Evolutionary conservation across 768 basidiomycete genomes (phyloP), one percentile per base, ranked within the genome.

Genomic region (Termitomyces sp.): DNA sequence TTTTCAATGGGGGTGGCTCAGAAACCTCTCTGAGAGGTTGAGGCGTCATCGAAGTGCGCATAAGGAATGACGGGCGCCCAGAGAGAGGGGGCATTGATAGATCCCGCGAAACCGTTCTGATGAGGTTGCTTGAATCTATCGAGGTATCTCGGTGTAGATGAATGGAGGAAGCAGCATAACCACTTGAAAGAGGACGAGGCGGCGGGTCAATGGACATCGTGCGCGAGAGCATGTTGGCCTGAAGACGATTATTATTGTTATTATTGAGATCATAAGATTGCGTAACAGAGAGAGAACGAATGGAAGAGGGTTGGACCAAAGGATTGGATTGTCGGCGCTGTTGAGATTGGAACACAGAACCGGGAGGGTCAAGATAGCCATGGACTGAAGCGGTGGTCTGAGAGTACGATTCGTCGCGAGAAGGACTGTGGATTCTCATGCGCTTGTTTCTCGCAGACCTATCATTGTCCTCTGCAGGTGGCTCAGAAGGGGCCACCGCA

Each of bases 191-290:
- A 38, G 73, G 66, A 18, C 64, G 70, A 46, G 68, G 63, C 6
- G 84, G 82, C 5, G 87, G 88, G 71, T 91, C 89, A 68, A 88
- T 83, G 48, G 88, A 88, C 84, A 88, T 87, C 32, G 87, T 89
- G 52, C 88, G 84, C 50, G 75, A 71, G 46, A 75, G 65, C 20
- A 70, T 63, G 36, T 72, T 71, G 35, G 71, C 71, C 46, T 75
- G 77, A 77, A 75, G 23, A n/a, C 32, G n/a, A 43, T 54, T 43
- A 63, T 63, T 66, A 48, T 55, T 60, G 50, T 48, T 62, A 69
- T 70, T 71, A 70, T 66, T 70, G 48, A 67, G 38, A 41, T 70
- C 62, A 61, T 70, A 64, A 56, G 69, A 67, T 71, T 69, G 69
- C 20, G 65, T 65, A 44, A 68, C 64, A 23, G 72, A 69, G 23